Percentiles rank a stretch among this genome's conserved stretches.
These are phyloP conservation scores for Closterium sp. DNA, from an alignment of 139 green algal species.

Conservation along the genomic window DNA sequence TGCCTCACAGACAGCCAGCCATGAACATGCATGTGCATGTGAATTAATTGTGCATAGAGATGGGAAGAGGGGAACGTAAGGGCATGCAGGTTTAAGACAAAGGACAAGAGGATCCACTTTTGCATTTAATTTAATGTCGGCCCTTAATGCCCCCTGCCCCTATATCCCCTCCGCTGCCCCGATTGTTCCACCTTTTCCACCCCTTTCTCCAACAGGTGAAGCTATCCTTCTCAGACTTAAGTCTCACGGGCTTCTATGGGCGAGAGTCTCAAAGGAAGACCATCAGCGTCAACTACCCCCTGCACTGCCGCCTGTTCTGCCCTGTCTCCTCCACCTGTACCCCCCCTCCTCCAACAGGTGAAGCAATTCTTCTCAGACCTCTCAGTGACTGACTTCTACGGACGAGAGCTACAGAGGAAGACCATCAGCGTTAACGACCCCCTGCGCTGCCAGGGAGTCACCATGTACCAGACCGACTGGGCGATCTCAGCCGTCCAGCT, in stretches of 20 bases:
- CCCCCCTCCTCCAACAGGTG: conserved; percentile 40
- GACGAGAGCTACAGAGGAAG: conserved; percentile 65
- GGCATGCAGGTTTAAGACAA: too few species aligned
- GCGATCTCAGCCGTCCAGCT: conserved; percentile 66
- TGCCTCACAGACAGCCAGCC: too few species aligned
- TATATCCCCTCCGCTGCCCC: neutral
- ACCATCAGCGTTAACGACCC: conserved; percentile 86
- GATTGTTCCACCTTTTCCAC: neutral
- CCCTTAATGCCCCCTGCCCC: too few species aligned
- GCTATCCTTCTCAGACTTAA: conserved; percentile 89
- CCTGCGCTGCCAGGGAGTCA: conserved; percentile 79
- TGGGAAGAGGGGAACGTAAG: too few species aligned
- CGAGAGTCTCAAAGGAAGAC: conserved; percentile 66
- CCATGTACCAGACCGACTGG: conserved; percentile 96
- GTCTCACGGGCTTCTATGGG: conserved; percentile 59
- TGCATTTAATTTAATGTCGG: too few species aligned
- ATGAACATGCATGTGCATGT: conserved; percentile 62
- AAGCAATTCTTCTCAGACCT: conserved; percentile 90
- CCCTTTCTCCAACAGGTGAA: conserved; percentile 46
- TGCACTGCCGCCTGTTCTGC: conserved; percentile 62
- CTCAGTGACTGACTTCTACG: conserved; percentile 52
- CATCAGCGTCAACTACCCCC: conserved; percentile 85
- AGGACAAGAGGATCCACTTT: too few species aligned
- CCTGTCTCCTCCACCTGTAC: neutral
- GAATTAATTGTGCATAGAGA: too few species aligned